Evolutionary conservation across 2,329 filamentous ascomycete species (phyloP), one percentile per base, ranked within the genome.

Genomic region (Nothomitra cinnamomea): DNA sequence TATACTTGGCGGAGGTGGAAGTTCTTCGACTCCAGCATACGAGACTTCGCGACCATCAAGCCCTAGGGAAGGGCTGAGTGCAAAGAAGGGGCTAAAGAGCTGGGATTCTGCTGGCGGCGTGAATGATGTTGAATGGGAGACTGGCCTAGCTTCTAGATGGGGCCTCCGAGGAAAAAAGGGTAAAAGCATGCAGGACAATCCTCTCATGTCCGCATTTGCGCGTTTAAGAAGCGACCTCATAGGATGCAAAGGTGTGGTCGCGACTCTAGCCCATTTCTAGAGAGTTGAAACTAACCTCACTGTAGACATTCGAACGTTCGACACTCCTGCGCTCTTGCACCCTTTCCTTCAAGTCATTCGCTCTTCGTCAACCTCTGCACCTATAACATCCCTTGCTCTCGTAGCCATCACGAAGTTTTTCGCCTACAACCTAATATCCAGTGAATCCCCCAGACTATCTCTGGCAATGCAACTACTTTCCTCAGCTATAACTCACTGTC

Each of bases 291-390:
- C 52, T 52, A 51, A 53, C n/a, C 7, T 2, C 13, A 22, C 50
- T 47, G 4, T 61, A 86, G 87, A 96, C 66, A 92, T 98, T 57
- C 79, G 81, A 61, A 76, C 75, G 8, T 95, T 96, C 65, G 90
- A 96, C 69, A 88, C 89, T 0, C 85, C 89, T 12, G 82, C 87
- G 19, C 77, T 98, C 57, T 76, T 98, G 24, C 85, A 92, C 61
- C 92, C 92, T 0, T 98, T 98, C 66, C 77, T 98, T 22, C 89
- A 96, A 66, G 90, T 98, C 61, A 94, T 98, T 53, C 85, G 94
- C 60, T 89, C 89, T 55, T 95, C 92, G 53, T 94, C 90, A 50
- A 98, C 92, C 2, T 94, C 90, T 1, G 92, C 92, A 42, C 85
- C 90, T 0, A 95, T 98, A 59, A 98, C 94, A 22, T 94, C 94